phyloP scores from a whole-genome alignment of 2,329 filamentous ascomycete genomes.

The Fusarium ramigenum region DNA sequence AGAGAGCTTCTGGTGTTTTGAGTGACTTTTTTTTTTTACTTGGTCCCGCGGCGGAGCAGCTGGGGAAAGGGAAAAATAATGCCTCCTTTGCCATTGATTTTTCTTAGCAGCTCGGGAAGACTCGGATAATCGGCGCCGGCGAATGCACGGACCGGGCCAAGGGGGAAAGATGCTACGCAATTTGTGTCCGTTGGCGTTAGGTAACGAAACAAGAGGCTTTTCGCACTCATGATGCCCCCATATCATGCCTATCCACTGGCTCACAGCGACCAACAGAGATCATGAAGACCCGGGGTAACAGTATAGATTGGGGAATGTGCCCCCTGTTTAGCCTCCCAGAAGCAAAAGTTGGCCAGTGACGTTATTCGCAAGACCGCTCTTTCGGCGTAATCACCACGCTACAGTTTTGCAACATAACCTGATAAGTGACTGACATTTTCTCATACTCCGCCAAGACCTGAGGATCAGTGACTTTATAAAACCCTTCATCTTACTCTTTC shows the following conservation, averaged over 20 bases:
- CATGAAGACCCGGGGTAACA: constrained; percentile 23
- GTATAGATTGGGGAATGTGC: constrained; percentile 4
- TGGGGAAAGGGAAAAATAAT: constrained; percentile 36
- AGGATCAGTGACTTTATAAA: constrained; percentile 27
- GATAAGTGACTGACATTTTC: constrained; percentile 22
- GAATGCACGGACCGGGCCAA: constrained; percentile 43
- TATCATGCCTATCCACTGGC: constrained; percentile 7
- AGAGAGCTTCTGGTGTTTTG: constrained; percentile 36
- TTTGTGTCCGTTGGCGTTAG: constrained; percentile 13
- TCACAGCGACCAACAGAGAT: constrained; percentile 3
- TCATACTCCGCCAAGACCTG: not conserved
- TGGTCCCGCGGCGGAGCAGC: constrained; percentile 11
- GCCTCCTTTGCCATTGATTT: constrained; percentile 27
- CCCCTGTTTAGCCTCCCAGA: constrained; percentile 30
- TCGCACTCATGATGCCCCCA: not conserved
- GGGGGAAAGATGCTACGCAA: constrained; percentile 30
- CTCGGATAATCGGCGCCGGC: constrained; percentile 45
- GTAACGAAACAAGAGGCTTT: constrained; percentile 5
- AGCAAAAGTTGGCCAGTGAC: constrained; percentile 25
- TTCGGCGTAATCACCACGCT: not conserved
- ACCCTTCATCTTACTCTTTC: not conserved
- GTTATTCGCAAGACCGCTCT: constrained; percentile 20
- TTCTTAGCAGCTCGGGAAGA: constrained; percentile 40
- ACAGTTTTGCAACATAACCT: constrained; percentile 12
- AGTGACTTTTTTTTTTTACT: constrained; percentile 43